Conservation (phyloP, 2,329 filamentous ascomycete genomes). For the Fusarium sterilihyphosum region DNA sequence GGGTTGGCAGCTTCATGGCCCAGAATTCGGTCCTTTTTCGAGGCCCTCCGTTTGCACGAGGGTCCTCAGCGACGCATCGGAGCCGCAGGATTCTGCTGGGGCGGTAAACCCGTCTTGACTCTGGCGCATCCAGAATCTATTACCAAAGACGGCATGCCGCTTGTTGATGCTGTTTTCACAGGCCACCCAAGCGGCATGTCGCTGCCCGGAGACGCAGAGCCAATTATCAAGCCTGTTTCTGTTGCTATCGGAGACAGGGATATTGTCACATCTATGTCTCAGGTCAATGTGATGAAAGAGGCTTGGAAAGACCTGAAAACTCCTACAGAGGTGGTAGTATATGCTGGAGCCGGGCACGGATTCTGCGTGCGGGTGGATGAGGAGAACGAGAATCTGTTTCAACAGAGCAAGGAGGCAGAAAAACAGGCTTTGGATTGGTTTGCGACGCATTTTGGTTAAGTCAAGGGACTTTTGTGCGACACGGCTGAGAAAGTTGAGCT, state of each 20-base stretch:
- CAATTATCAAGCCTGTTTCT: accelerated
- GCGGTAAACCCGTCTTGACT: neutral
- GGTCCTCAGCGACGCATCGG: neutral
- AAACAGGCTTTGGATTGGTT: neutral
- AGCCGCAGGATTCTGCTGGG: neutral
- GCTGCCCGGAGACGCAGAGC: accelerated
- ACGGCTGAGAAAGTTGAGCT: neutral
- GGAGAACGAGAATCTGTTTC: neutral
- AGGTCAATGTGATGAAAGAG: neutral
- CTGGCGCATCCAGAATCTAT: neutral
- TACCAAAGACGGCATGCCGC: neutral
- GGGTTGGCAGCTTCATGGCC: neutral
- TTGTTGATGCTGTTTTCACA: neutral
- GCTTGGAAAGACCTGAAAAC: accelerated
- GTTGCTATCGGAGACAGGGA: neutral
- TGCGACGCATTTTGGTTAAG: neutral
- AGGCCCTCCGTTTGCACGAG: neutral
- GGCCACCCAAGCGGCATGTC: neutral
- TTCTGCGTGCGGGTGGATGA: neutral
- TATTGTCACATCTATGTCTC: accelerated
- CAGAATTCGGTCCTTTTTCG: neutral
- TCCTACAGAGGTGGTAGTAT: accelerated
- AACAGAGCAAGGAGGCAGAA: neutral
- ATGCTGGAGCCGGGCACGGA: neutral
- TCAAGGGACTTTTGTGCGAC: neutral